Base-by-base conservation (phyloP, 1,284 basidiomycete species). In the Moesziomyces sp. region DNA sequence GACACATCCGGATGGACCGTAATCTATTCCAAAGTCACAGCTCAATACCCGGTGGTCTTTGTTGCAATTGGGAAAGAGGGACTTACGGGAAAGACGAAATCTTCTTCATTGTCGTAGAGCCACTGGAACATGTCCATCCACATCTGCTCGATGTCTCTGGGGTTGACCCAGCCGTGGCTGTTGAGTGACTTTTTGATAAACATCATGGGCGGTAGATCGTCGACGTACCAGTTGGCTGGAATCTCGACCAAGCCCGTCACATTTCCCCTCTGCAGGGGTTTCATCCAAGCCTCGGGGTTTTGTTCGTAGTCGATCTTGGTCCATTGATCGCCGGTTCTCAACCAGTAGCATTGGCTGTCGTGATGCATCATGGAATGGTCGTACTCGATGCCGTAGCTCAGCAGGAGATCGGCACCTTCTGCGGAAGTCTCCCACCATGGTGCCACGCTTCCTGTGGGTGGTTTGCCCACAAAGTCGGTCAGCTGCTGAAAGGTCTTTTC, bases 1-100 rank as follows among this genome's bases (percentile, higher is more conserved):
- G 89, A 90, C n/a, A 91, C 90, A 69, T 92, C 91, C 0, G 91
- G 91, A 77, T 91, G 91, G 33, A 92, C 90, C 0, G 91, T 92
- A 64, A 92, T 88, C 48, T 56, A 10, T 11, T 10, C 33, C 21
- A 21, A 21, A 21, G 21, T 21, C 21, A 21, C 21, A 21, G 21
- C 21, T 21, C 21, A 21, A 21, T 21, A 21, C 21, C 21, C 21
- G 21, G 21, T 21, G 21, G 21, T 21, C 21, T 21, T 21, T 21
- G 21, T 21, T 21, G 21, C 21, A 21, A 21, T 21, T 21, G 21
- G 21, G 21, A 21, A 21, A 21, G 21, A 21, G 21, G 5, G 14
- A 58, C 62, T 46, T 52, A 64, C 62, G 0, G 91, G 90, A 75
- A 92, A 91, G 23, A 90, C 88, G 75, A 92, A 92, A 76, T 89